Conservation (phyloP, 371 early-diverging fungal species). For the Rhizopus stolonifer region DNA sequence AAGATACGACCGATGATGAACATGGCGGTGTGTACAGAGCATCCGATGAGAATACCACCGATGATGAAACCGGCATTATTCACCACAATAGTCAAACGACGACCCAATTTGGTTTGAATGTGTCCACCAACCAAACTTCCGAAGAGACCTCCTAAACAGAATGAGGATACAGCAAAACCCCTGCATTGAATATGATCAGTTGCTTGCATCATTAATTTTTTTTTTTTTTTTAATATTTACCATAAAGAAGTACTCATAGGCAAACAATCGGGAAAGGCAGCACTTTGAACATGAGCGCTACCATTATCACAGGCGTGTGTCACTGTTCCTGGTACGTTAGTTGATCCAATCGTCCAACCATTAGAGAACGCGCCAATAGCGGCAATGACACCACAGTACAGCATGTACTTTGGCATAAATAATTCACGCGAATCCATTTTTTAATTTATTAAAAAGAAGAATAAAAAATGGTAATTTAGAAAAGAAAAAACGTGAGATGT, state of each 20-base stretch:
- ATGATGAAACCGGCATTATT: slow-evolving; percentile 63
- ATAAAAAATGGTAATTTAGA: not conserved
- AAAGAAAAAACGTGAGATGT: no score
- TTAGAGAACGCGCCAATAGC: slow-evolving; percentile 41
- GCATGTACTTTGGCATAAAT: slow-evolving; percentile 40
- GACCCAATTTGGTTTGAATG: slow-evolving; percentile 60
- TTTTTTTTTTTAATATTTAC: slow-evolving; percentile 4
- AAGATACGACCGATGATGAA: slow-evolving; percentile 79
- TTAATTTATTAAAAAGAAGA: not conserved
- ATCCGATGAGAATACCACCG: slow-evolving; percentile 63
- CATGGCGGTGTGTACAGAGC: slow-evolving; percentile 57
- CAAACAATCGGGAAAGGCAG: slow-evolving; percentile 34
- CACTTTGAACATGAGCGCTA: slow-evolving; percentile 10
- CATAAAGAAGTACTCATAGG: slow-evolving; percentile 31
- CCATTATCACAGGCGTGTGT: slow-evolving; percentile 30
- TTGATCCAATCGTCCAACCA: slow-evolving; percentile 49
- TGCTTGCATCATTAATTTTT: not conserved
- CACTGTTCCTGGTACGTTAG: slow-evolving; percentile 45
- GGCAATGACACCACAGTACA: slow-evolving; percentile 39
- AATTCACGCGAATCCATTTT: slow-evolving; percentile 46
- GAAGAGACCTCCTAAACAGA: slow-evolving; percentile 69
- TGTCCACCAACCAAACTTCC: slow-evolving; percentile 67
- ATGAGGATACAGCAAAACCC: slow-evolving; percentile 60
- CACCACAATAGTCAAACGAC: slow-evolving; percentile 59
- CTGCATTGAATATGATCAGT: slow-evolving; percentile 1